Evolutionary conservation across 371 early-diverging fungal genomes (phyloP).

Genomic region (Smittium culicis): DNA sequence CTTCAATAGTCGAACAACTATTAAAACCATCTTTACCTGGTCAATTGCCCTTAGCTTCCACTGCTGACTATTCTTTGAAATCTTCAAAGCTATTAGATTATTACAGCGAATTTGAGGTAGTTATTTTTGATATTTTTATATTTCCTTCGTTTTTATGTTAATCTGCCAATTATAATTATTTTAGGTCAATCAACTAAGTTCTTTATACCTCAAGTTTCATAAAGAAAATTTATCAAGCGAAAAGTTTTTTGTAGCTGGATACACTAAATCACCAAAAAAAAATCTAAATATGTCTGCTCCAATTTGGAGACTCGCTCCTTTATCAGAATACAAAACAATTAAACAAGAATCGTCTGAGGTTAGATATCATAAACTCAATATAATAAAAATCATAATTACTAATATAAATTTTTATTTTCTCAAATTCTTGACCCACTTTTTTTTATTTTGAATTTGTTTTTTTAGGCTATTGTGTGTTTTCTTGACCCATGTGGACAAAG

Average conservation of each 20-base stretch:
- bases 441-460: too few relatives aligned
- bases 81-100: too few relatives aligned
- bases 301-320: not conserved
- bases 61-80: too few relatives aligned
- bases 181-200: not conserved
- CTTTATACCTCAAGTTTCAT: not conserved
- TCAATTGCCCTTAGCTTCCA: too few relatives aligned
- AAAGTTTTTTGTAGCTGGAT: not conserved
- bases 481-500: constrained; percentile 62
- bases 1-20: constrained; percentile 39
- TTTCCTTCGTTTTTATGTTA: not conserved
- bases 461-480: constrained; percentile 44
- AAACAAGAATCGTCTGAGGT: too few relatives aligned
- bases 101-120: too few relatives aligned
- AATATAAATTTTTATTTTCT: too few relatives aligned
- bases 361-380: too few relatives aligned
- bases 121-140: not conserved
- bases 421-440: too few relatives aligned
- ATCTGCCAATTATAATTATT: not conserved
- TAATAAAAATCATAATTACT: too few relatives aligned
- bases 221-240: not conserved
- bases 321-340: too few relatives aligned
- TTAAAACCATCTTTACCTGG: constrained; percentile 10
- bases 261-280: not conserved
- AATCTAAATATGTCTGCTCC: not conserved